A percentile compares a stretch with the other conserved stretches of the same genome.
Conservation (phyloP, 495 filamentous ascomycete species). For the Penicillium parvum region DNA sequence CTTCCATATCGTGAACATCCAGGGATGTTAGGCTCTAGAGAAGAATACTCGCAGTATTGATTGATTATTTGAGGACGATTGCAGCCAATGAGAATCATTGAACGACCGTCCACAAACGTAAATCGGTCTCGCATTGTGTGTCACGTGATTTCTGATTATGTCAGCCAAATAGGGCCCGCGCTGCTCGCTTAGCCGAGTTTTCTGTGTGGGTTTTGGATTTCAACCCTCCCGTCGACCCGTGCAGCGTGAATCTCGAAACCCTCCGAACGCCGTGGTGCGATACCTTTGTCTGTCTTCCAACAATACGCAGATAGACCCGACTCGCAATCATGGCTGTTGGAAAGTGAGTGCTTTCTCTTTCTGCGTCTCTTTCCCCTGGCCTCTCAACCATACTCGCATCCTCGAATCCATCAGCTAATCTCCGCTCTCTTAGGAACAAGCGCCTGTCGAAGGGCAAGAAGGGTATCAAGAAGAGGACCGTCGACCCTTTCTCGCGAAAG, state of each 20-base stretch:
- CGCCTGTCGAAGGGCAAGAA: slow-evolving; percentile 99
- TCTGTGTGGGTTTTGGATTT: slow-evolving; percentile 47
- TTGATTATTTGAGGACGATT: too few relatives aligned
- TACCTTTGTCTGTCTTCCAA: slow-evolving; percentile 43
- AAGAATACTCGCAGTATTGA: too few relatives aligned
- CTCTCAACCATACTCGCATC: slow-evolving; percentile 8
- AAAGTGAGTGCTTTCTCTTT: slow-evolving; percentile 59
- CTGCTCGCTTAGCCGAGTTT: slow-evolving; percentile 48
- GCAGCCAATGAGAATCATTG: too few relatives aligned
- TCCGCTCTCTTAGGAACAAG: slow-evolving; percentile 77
- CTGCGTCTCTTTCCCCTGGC: slow-evolving; percentile 9
- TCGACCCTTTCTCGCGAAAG: slow-evolving; percentile 96
- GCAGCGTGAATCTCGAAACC: slow-evolving; percentile 36
- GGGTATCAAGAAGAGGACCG: slow-evolving; percentile 98
- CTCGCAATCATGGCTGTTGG: slow-evolving; percentile 86
- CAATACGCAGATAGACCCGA: slow-evolving; percentile 39
- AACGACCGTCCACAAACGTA: background rate
- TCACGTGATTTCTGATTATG: slow-evolving; percentile 29
- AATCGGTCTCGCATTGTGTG: slow-evolving; percentile 15
- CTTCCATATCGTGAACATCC: too few relatives aligned
- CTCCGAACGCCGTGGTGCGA: slow-evolving; percentile 40
- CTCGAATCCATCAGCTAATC: slow-evolving; percentile 9
- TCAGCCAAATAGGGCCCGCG: slow-evolving; percentile 27
- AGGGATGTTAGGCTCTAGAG: too few relatives aligned
- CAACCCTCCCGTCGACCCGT: slow-evolving; percentile 35